phyloP scores from a whole-genome alignment of 1,284 basidiomycete genomes.

The Puccinia polysora region DNA sequence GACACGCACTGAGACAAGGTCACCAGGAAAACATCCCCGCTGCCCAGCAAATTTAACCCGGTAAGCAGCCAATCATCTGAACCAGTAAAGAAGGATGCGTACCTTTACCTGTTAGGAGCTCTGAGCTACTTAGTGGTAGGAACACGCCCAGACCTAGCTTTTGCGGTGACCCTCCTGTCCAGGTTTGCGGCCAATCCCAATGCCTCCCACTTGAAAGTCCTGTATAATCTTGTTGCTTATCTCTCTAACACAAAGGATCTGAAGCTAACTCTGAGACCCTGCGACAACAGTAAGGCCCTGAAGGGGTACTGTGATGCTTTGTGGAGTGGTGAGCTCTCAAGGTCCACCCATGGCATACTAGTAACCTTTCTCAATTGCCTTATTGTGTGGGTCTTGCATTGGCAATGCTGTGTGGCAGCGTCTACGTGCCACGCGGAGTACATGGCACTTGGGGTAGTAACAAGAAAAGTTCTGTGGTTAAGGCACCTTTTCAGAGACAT shows the following conservation, averaged over 20 bases:
- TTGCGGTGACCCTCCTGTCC: too few species aligned
- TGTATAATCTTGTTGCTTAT: background rate
- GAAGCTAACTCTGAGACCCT: background rate
- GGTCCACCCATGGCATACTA: slow-evolving; percentile 1
- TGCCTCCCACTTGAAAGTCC: background rate
- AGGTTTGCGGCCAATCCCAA: background rate
- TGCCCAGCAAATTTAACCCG: too few species aligned
- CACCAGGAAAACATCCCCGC: too few species aligned
- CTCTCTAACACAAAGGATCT: background rate
- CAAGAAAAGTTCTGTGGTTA: background rate
- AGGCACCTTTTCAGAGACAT: background rate
- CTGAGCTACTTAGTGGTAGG: too few species aligned
- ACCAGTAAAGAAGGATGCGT: too few species aligned
- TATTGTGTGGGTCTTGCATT: background rate
- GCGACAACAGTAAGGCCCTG: background rate
- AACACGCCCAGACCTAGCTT: too few species aligned
- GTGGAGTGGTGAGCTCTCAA: background rate
- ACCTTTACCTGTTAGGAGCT: too few species aligned
- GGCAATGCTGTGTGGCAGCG: background rate
- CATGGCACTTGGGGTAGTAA: slow-evolving; percentile 9
- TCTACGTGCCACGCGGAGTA: slow-evolving; percentile 7
- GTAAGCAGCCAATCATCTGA: too few species aligned
- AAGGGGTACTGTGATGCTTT: background rate
- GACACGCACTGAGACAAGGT: too few species aligned
- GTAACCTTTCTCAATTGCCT: background rate